A percentile compares a stretch with the other conserved stretches of the same genome.
phyloP scores from a whole-genome alignment of 805 yeast species.

The Myxozyma mucilagina region DNA sequence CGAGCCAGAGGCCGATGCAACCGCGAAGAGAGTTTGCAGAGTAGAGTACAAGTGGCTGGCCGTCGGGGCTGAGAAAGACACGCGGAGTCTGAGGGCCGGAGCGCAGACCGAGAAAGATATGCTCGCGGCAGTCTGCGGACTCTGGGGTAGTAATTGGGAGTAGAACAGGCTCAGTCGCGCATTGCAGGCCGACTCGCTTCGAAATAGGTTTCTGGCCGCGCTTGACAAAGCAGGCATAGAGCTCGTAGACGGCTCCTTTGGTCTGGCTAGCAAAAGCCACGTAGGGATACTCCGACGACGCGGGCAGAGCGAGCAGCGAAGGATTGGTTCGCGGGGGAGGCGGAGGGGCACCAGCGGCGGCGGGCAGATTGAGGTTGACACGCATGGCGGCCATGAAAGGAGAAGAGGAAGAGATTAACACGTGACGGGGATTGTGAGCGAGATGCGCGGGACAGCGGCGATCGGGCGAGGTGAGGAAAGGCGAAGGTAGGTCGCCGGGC shows the following conservation, averaged over 20 bases:
- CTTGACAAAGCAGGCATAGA: slow-evolving; percentile 22
- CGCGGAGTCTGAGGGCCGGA: slow-evolving; percentile 31
- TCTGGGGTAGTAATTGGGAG: slow-evolving; percentile 16
- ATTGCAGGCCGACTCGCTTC: slow-evolving; percentile 28
- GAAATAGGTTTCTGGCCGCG: slow-evolving; percentile 23
- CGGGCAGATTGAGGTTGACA: slow-evolving; percentile 20
- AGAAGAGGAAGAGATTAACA: slow-evolving; percentile 24
- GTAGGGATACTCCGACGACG: slow-evolving; percentile 19
- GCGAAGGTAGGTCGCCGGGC: slow-evolving; percentile 29
- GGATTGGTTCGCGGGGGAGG: slow-evolving; percentile 2
- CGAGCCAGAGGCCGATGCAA: slow-evolving; percentile 29
- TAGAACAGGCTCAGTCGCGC: slow-evolving; percentile 23
- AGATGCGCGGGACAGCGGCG: slow-evolving; percentile 24
- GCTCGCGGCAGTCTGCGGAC: slow-evolving; percentile 24
- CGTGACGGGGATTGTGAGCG: slow-evolving; percentile 11
- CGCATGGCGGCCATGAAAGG: slow-evolving; percentile 31
- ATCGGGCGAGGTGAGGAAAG: slow-evolving; percentile 18
- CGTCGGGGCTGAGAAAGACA: slow-evolving; percentile 25
- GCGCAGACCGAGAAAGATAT: slow-evolving; percentile 21
- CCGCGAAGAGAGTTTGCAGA: slow-evolving; percentile 24
- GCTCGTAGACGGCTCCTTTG: slow-evolving; percentile 19
- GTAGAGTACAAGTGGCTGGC: slow-evolving; percentile 24
- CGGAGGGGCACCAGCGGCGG: not conserved
- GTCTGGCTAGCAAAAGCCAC: slow-evolving; percentile 23
- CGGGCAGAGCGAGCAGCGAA: slow-evolving; percentile 19